Evolutionary conservation across 2,329 filamentous ascomycete genomes (phyloP), one percentile per base, ranked within the genome.

Genomic region (Fusarium tupiense): DNA sequence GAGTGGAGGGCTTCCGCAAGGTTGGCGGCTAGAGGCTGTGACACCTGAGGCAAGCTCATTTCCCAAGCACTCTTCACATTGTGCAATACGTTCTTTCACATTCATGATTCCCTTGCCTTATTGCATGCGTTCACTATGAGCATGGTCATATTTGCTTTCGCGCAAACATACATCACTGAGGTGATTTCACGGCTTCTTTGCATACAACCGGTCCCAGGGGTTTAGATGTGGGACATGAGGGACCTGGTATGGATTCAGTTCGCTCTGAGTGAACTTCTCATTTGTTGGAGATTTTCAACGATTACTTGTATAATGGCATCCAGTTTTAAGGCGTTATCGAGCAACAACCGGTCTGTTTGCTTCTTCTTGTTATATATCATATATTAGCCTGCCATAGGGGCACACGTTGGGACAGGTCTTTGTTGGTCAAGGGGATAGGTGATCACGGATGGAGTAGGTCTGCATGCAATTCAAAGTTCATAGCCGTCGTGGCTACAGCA

Each of bases 1-100:
- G 80, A 20, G 81, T 86, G 4, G 84, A 86, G 61, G 83, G 83
- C 19, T 84, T 86, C 70, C 83, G 84, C 61, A 83, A 81, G 67
- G 71, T 78, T 29, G 80, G 77, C 49, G 80, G 76, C 29, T 83
- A 81, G 64, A 46, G 44, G 43, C 58, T 40, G 50, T 52, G 35
- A 64, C 26, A 70, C 35, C 29, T 35, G 31, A 47, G 26, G 60
- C 58, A 66, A 29, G 52, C 24, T 41, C 60, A 54, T 33, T 57
- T 54, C 50, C 24, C 31, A 54, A 62, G 41, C 44, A 66, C n/a
- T 49, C 44, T 40, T 29, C 46, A 46, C 24, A 44, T 56, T 40
- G n/a, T 59, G 40, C 64, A 49, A 49, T 26, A 47, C 46, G 38
- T 67, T 66, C 49, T 68, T 52, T 61, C 47, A 60, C 44, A 38